phyloP scores from a whole-genome alignment of 192 early-diverging fungal species.

The Podila clonocystis region DNA sequence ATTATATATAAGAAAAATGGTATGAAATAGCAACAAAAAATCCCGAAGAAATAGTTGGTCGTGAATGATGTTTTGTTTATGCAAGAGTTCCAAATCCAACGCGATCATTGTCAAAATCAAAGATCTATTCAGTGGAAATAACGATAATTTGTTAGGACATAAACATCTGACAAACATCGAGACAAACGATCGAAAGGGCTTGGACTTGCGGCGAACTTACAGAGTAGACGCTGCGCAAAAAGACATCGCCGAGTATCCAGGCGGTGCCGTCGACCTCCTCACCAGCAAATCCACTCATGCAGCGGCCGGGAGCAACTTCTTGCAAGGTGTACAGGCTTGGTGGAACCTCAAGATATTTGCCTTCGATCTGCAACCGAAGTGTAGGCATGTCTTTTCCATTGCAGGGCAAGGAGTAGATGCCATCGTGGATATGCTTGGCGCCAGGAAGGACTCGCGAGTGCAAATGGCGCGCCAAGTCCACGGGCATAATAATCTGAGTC shows the following conservation, averaged over 20 bases:
- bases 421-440: slow-evolving; percentile 37
- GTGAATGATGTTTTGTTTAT: neutral
- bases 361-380: slow-evolving; percentile 17
- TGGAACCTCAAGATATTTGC: slow-evolving; percentile 33
- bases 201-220: slow-evolving; percentile 7
- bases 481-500: slow-evolving; percentile 48
- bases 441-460: slow-evolving; percentile 38
- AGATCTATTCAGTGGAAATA: slow-evolving; percentile 10
- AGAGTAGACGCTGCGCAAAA: slow-evolving; percentile 42
- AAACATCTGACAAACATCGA: neutral
- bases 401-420: slow-evolving; percentile 45
- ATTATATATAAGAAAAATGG: neutral
- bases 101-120: slow-evolving; percentile 45
- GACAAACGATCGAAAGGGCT: neutral
- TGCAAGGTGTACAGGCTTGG: slow-evolving; percentile 36
- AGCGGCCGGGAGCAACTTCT: slow-evolving; percentile 42
- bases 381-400: slow-evolving; percentile 25
- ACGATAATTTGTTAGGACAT: neutral
- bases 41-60: neutral
- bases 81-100: slow-evolving; percentile 39
- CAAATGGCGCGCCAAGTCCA: slow-evolving; percentile 23
- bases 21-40: neutral
- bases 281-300: slow-evolving; percentile 49
- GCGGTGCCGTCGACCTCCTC: slow-evolving; percentile 45
- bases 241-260: slow-evolving; percentile 50